Conservation (phyloP, 495 filamentous ascomycete genomes). For the Hypoxylon cercidicola region DNA sequence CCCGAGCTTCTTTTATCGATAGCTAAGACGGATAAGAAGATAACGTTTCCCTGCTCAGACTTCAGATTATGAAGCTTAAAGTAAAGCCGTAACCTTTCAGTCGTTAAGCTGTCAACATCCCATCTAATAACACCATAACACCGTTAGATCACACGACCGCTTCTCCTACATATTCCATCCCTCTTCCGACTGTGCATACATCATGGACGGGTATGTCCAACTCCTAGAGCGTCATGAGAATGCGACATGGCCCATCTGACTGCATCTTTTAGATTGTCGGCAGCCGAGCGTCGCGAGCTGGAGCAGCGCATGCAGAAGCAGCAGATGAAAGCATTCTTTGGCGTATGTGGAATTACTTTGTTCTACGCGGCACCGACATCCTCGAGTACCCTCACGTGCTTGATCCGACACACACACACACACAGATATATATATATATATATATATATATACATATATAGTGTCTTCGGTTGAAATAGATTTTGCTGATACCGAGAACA, state of each 20-base stretch:
- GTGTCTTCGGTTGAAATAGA: neutral
- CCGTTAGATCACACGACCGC: neutral
- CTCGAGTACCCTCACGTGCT: neutral
- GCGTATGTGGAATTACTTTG: slow-evolving; percentile 63
- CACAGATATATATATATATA: too few relatives aligned
- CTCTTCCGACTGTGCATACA: slow-evolving; percentile 1
- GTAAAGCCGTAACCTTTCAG: neutral
- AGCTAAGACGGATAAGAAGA: neutral
- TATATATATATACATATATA: too few relatives aligned
- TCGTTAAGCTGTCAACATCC: neutral
- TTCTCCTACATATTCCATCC: too few relatives aligned
- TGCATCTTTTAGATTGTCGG: slow-evolving; percentile 66
- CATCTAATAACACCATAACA: neutral
- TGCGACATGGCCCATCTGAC: slow-evolving; percentile 21
- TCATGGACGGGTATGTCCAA: slow-evolving; percentile 42
- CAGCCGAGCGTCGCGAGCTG: slow-evolving; percentile 89
- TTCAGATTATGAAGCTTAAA: neutral
- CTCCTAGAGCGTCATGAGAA: neutral
- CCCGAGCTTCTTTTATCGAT: slow-evolving; percentile 1
- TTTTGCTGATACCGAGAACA: slow-evolving; percentile 48
- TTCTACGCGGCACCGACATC: neutral
- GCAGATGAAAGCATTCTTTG: slow-evolving; percentile 99
- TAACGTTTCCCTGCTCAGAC: neutral
- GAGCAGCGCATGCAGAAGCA: slow-evolving; percentile 91
- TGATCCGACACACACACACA: neutral